A percentile compares a stretch with the other conserved stretches of the same genome.
These are phyloP conservation scores for Trametes cubensis DNA, from an alignment of 768 basidiomycete species.

Conservation along the genomic window DNA sequence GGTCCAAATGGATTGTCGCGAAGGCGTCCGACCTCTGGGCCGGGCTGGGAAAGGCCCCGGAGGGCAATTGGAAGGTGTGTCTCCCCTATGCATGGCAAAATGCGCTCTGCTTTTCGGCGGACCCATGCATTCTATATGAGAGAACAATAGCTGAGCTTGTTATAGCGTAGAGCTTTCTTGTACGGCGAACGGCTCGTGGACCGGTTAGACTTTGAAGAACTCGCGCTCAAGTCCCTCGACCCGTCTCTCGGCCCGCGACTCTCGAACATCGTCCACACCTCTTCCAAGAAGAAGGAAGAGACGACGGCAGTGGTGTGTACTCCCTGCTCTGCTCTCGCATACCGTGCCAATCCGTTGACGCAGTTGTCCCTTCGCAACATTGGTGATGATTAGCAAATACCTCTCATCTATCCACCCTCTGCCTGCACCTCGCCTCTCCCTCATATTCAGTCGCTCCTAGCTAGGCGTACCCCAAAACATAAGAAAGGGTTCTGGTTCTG, in stretches of 20 bases:
- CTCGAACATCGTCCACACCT: conserved; percentile 20
- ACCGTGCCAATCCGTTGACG: conserved; percentile 29
- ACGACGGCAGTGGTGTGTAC: conserved; percentile 26
- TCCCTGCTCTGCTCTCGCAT: too few species aligned
- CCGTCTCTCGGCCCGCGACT: conserved; percentile 61
- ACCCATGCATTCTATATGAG: not conserved
- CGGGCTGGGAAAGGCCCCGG: conserved; percentile 63
- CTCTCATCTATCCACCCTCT: conserved; percentile 54
- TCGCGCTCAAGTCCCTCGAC: conserved; percentile 72
- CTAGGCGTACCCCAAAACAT: conserved; percentile 63
- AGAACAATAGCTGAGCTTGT: too few species aligned
- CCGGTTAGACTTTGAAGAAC: conserved; percentile 79
- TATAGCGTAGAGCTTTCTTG: conserved; percentile 60
- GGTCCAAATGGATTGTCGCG: conserved; percentile 49
- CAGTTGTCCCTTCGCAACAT: conserved; percentile 4
- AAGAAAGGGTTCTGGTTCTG: conserved; percentile 66
- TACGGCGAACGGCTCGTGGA: conserved; percentile 71
- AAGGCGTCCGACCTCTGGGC: conserved; percentile 66
- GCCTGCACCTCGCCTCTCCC: conserved; percentile 37
- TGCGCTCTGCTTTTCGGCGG: not conserved
- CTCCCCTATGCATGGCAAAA: not conserved
- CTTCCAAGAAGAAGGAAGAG: conserved; percentile 12
- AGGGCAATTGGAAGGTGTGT: conserved; percentile 75
- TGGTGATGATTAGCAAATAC: conserved; percentile 47
- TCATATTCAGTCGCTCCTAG: conserved; percentile 56